phyloP scores from a whole-genome alignment of 192 early-diverging fungal genomes.

The Coemansia sp. region DNA sequence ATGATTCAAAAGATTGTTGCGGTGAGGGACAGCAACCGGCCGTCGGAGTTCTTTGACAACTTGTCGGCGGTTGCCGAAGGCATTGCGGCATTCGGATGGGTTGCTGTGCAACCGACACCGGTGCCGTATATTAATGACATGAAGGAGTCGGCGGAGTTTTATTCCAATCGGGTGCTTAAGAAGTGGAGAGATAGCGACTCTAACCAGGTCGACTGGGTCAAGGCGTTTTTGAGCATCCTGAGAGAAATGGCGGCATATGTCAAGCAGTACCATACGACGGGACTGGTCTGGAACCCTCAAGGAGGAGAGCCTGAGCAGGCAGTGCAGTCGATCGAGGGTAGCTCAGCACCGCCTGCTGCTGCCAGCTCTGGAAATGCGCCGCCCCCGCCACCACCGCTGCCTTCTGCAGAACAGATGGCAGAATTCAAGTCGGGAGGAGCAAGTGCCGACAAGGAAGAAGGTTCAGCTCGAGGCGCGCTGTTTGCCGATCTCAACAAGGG shows the following conservation, averaged over 20 bases:
- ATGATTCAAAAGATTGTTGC: constrained; percentile 64
- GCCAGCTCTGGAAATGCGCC: constrained; percentile 52
- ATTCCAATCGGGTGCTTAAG: constrained; percentile 84
- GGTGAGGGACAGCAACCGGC: constrained; percentile 77
- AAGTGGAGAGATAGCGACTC: constrained; percentile 87
- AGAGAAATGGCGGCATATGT: constrained; percentile 81
- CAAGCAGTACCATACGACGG: constrained; percentile 84
- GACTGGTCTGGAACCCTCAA: constrained; percentile 87
- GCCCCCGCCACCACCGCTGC: constrained; percentile 60
- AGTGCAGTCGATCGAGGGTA: constrained; percentile 31
- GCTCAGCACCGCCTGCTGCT: constrained; percentile 15
- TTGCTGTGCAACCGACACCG: constrained; percentile 81
- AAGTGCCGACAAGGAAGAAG: neutral
- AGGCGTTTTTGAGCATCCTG: constrained; percentile 65
- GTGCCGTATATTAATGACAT: constrained; percentile 84
- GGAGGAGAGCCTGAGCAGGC: constrained; percentile 54
- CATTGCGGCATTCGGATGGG: constrained; percentile 89
- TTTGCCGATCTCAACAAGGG: constrained; percentile 89
- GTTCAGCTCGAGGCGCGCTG: constrained; percentile 54
- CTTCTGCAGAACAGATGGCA: constrained; percentile 15
- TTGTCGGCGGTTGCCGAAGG: constrained; percentile 85
- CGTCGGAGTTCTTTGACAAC: constrained; percentile 72
- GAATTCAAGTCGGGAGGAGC: neutral
- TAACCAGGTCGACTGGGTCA: constrained; percentile 83
- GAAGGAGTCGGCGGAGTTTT: constrained; percentile 91